Percentiles rank a stretch among this genome's conserved stretches.
phyloP scores from a whole-genome alignment of 306 rosid species.

The Comarum palustre region DNA sequence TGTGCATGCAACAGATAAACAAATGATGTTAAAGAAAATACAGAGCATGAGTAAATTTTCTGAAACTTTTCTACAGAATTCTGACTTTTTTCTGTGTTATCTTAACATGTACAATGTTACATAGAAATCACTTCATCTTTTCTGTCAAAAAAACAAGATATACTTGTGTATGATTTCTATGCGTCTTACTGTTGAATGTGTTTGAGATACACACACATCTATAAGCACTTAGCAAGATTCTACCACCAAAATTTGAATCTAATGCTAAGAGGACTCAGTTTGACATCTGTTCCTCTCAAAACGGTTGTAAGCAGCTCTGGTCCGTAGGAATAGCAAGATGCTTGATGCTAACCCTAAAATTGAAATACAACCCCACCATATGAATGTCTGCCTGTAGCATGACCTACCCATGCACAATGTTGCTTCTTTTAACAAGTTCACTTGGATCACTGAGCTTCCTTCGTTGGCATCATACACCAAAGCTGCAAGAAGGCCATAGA shows the following conservation, averaged over 20 bases:
- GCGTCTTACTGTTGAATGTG: background rate
- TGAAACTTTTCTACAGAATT: background rate
- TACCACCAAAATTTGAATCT: background rate
- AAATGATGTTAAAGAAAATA: background rate
- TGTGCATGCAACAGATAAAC: background rate
- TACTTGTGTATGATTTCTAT: background rate
- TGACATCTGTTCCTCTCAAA: slow-evolving; percentile 36
- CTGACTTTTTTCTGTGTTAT: background rate
- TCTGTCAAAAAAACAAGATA: background rate
- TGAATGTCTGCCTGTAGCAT: slow-evolving; percentile 64
- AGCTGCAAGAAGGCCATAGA: slow-evolving; percentile 77
- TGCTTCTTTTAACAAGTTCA: slow-evolving; percentile 36
- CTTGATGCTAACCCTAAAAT: slow-evolving; percentile 59
- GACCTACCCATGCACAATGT: slow-evolving; percentile 62
- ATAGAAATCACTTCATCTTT: background rate
- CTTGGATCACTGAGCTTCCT: slow-evolving; percentile 5
- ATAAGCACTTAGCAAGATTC: background rate
- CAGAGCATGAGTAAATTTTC: background rate
- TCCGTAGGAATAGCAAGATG: slow-evolving; percentile 55
- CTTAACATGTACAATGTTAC: background rate
- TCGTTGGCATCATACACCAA: slow-evolving; percentile 55
- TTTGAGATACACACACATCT: background rate
- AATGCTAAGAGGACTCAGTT: slow-evolving; percentile 12
- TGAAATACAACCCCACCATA: slow-evolving; percentile 74
- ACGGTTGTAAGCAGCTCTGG: slow-evolving; percentile 50